A percentile compares a stretch with the other conserved stretches of the same genome.
Conservation (phyloP, 2,329 filamentous ascomycete species). For the Fusarium multiceps region DNA sequence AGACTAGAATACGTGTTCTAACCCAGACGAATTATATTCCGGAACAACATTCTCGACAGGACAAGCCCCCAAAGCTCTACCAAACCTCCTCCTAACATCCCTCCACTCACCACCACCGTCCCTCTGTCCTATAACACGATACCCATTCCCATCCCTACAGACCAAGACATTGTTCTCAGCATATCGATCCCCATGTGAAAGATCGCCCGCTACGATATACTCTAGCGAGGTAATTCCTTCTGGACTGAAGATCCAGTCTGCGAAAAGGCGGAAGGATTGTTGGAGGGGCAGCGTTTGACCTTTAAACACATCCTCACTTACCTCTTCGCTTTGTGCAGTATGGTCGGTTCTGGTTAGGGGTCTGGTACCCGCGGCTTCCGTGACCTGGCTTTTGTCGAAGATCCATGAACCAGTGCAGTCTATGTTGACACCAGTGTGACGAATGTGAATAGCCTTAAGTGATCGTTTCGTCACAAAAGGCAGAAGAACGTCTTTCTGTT, state of each 20-base stretch:
- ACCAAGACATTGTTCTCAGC: neutral
- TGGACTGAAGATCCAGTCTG: neutral
- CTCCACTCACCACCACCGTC: neutral
- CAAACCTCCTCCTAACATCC: neutral
- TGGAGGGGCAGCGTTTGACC: neutral
- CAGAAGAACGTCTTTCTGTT: neutral
- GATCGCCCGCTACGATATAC: neutral
- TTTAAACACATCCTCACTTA: fast-evolving
- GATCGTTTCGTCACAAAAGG: neutral
- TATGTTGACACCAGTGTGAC: neutral
- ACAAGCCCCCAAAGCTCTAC: neutral
- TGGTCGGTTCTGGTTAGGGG: fast-evolving
- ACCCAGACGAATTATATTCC: neutral
- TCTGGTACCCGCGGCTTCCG: neutral
- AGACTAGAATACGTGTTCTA: too few relatives aligned
- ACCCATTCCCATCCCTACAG: neutral
- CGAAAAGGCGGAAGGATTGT: neutral
- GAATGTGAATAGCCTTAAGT: constrained; percentile 4
- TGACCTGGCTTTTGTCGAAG: neutral
- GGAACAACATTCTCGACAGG: constrained; percentile 2
- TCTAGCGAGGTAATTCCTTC: neutral
- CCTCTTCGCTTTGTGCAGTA: fast-evolving
- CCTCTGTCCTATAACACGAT: neutral
- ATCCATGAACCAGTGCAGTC: neutral
- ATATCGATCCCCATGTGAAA: neutral